Evolutionary conservation across 352 stramenopile species (phyloP), one percentile per base, ranked within the genome.

Genomic region (Phytopythium boreale): DNA sequence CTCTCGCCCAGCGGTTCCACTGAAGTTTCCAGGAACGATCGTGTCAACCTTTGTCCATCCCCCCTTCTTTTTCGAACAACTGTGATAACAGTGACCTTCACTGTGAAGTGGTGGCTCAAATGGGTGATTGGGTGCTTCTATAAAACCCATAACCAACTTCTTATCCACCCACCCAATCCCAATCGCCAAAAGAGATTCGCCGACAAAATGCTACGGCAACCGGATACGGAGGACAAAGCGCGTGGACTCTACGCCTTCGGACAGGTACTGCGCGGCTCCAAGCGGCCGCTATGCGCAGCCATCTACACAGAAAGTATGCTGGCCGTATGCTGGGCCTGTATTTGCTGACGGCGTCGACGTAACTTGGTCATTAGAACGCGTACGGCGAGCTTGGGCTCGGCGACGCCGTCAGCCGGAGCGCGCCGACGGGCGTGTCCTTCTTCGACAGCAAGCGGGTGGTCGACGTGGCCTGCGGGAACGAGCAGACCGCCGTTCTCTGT

Each of bases 331-430:
- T 52, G 22, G 2, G 36, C 37, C 5, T 60, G 19, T 11, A 29
- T n/a, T 24, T 41, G 36, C 59, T 36, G 4, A 26, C 22, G 10
- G 19, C 24, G 12, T 22, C 24, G 52, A 15, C 56, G 29, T 47
- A 39, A 12, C 44, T 3, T 14, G 7, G 46, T 6, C 15, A 12
- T 10, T 64, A 98, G 84, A 98, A 98, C 68, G 84, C 88, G 39
- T 98, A 97, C 59, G 92, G 92, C 0, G 93, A 98, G 68, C 77
- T 98, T n/a, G 90, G 82, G 9, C 81, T 92, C 14, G 90, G 88
- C 27, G 92, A 98, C 62, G 89, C 75, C 1, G 78, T 70, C 46
- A 80, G 87, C 27, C 82, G 92, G n/a, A 83, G 72, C 55, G 63
- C 46, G 2, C 88, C 88, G 1, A 87, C 66, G 8, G 76, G 70